Conservation (phyloP, 2,329 filamentous ascomycete genomes). For the Cladosporium colombiae region DNA sequence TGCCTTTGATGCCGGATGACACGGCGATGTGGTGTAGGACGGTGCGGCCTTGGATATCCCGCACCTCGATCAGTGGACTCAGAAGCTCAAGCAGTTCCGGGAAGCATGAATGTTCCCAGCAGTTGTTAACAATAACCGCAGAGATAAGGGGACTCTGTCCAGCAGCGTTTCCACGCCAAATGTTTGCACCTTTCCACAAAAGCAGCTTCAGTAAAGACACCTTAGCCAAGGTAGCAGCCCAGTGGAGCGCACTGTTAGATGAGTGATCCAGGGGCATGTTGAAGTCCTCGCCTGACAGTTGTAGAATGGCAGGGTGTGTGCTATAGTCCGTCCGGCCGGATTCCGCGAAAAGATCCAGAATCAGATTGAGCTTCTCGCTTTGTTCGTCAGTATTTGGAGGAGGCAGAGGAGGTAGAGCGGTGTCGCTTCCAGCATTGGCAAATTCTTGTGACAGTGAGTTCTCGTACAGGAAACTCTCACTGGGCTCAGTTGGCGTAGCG, state of each 20-base stretch:
- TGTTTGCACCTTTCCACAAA: slow-evolving; percentile 80
- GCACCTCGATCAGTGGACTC: slow-evolving; percentile 84
- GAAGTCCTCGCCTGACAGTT: slow-evolving; percentile 75
- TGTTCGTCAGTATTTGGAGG: slow-evolving; percentile 62
- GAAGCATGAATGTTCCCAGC: slow-evolving; percentile 86
- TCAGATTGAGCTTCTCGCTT: slow-evolving; percentile 76
- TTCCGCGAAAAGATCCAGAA: slow-evolving; percentile 71
- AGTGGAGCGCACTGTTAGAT: slow-evolving; percentile 88
- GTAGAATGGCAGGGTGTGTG: slow-evolving; percentile 74
- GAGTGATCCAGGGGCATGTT: slow-evolving; percentile 91
- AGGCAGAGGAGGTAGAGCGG: slow-evolving; percentile 65
- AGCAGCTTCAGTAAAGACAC: slow-evolving; percentile 79
- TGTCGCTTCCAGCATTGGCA: slow-evolving; percentile 53
- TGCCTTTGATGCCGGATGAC: slow-evolving; percentile 91
- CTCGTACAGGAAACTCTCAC: slow-evolving; percentile 74
- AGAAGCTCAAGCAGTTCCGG: slow-evolving; percentile 87
- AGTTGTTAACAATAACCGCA: slow-evolving; percentile 90
- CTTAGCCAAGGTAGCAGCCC: slow-evolving; percentile 90
- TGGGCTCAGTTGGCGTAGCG: slow-evolving; percentile 73
- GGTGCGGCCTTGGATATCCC: slow-evolving; percentile 85
- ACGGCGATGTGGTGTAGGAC: slow-evolving; percentile 96
- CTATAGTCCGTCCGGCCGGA: slow-evolving; percentile 67
- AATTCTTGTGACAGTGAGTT: slow-evolving; percentile 37
- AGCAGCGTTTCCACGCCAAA: slow-evolving; percentile 81
- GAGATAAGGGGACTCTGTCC: slow-evolving; percentile 94